Percentiles rank a stretch among this genome's conserved stretches.
Conservation (phyloP, 176 grass and related monocot genomes). For the Hordeum marinum region DNA sequence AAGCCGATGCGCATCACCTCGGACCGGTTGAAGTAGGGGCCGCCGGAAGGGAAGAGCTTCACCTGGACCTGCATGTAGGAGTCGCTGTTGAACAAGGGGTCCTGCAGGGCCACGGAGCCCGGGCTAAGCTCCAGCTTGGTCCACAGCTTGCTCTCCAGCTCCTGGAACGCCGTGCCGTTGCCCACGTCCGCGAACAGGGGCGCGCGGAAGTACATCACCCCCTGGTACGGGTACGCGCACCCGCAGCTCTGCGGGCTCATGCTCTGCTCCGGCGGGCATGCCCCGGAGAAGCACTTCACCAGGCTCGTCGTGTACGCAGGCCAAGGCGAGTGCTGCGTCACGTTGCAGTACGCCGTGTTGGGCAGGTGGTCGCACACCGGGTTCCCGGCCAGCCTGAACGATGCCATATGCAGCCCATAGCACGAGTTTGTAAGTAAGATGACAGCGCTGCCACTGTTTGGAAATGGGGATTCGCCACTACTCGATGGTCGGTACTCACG, state of each 20-base stretch:
- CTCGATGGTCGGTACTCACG: constrained; percentile 35
- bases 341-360: constrained; percentile 47
- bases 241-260: constrained; percentile 77
- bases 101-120: constrained; percentile 75
- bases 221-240: constrained; percentile 84
- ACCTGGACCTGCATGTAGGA: constrained; percentile 67
- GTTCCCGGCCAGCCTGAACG: constrained; percentile 73
- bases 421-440: not conserved
- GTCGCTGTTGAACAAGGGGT: constrained; percentile 60
- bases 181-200: constrained; percentile 62
- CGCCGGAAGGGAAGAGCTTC: constrained; percentile 67
- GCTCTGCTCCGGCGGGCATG: constrained; percentile 57
- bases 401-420: not conserved
- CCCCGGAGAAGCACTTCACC: constrained; percentile 43
- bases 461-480: not conserved
- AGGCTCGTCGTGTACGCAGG: constrained; percentile 70
- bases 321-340: not conserved
- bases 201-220: constrained; percentile 67
- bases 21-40: constrained; percentile 63
- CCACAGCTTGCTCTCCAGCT: constrained; percentile 67
- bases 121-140: constrained; percentile 59
- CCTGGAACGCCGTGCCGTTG: constrained; percentile 68
- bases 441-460: not conserved
- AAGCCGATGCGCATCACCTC: constrained; percentile 78
- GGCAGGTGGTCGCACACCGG: constrained; percentile 44